Base-by-base conservation (phyloP, 2,329 filamentous ascomycete genomes). In the Diaporthe ilicicola region DNA sequence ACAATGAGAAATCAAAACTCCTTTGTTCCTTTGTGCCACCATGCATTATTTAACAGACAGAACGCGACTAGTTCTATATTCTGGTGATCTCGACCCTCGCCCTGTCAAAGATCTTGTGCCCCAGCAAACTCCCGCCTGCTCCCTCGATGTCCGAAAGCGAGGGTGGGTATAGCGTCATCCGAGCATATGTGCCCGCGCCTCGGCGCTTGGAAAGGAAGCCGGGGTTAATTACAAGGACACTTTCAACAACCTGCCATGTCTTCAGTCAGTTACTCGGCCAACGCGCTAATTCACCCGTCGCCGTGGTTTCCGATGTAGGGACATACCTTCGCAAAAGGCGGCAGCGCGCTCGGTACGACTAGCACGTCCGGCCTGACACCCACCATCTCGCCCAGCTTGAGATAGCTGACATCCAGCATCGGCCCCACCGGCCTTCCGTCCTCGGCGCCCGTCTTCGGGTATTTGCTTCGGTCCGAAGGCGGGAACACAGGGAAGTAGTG, bases 401-500 rank as follows among this genome's bases (percentile, higher is more conserved):
- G 79, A 81, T 96, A 97, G 73, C 91, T 91, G 24, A 93, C 83
- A 80, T 99, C 96, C 65, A 98, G 80, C 85, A 92, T 91, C 0
- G 94, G 90, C 0, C 95, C 95, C 0, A 92, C 91, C 5, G 89
- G 90, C 46, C 89, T 76, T 0, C 87, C 89, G 71, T 88, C 86
- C 22, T 83, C 85, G 1, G 87, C 88, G 0, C 90, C 90, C 1
- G 90, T 89, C 78, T 88, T 92, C 37, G 91, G 90, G 69, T 94
- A 82, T 74, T 84, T 89, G 70, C 89, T 86, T 61, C 94, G 87
- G 64, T 92, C 90, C 15, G 91, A 87, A 0, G 95, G 91, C 7
- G 96, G 96, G 78, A 95, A 98, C 0, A 98, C 82, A 0, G 96
- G 96, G 77, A 94, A 94, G 81, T 95, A 98, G 78, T 96, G 94